Conservation (phyloP, 208 protist species). For the Crithidia thermophila region DNA sequence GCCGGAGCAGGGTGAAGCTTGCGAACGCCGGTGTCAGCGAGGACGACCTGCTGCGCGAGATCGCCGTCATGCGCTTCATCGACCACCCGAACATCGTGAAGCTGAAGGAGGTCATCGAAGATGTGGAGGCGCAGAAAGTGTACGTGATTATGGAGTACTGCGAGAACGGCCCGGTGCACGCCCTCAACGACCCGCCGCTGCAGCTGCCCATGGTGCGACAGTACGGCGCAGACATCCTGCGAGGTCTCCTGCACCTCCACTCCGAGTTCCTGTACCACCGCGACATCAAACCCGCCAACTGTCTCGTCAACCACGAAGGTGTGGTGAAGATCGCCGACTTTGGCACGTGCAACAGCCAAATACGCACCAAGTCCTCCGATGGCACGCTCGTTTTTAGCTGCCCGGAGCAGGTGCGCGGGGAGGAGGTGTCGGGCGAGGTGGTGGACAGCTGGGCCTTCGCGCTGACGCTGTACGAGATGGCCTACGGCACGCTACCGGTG, state of each 20-base stretch:
- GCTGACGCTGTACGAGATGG: slow-evolving; percentile 86
- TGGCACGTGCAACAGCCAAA: slow-evolving; percentile 75
- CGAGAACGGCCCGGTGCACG: slow-evolving; percentile 76
- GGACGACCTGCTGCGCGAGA: slow-evolving; percentile 91
- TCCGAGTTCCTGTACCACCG: slow-evolving; percentile 79
- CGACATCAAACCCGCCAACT: slow-evolving; percentile 87
- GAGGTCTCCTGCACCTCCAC: slow-evolving; percentile 80
- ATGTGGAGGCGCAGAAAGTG: slow-evolving; percentile 86
- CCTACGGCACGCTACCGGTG: slow-evolving; percentile 67
- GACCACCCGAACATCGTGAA: slow-evolving; percentile 95
- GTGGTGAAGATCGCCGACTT: slow-evolving; percentile 91
- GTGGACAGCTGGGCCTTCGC: slow-evolving; percentile 93
- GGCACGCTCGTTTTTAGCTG: slow-evolving; percentile 86
- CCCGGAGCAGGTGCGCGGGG: slow-evolving; percentile 67
- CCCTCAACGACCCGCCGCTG: slow-evolving; percentile 53
- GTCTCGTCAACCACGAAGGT: slow-evolving; percentile 64
- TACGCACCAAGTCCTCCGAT: slow-evolving; percentile 37
- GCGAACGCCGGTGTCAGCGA: slow-evolving; percentile 28
- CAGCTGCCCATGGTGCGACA: slow-evolving; percentile 45
- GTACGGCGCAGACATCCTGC: slow-evolving; percentile 64
- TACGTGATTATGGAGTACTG: slow-evolving; percentile 96
- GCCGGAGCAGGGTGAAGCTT: slow-evolving; percentile 24
- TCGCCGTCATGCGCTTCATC: slow-evolving; percentile 97
- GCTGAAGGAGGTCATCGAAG: slow-evolving; percentile 96
- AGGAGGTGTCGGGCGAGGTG: slow-evolving; percentile 63